Base-by-base conservation (phyloP, 2,329 filamentous ascomycete species). In the Penicillium oxalicum region DNA sequence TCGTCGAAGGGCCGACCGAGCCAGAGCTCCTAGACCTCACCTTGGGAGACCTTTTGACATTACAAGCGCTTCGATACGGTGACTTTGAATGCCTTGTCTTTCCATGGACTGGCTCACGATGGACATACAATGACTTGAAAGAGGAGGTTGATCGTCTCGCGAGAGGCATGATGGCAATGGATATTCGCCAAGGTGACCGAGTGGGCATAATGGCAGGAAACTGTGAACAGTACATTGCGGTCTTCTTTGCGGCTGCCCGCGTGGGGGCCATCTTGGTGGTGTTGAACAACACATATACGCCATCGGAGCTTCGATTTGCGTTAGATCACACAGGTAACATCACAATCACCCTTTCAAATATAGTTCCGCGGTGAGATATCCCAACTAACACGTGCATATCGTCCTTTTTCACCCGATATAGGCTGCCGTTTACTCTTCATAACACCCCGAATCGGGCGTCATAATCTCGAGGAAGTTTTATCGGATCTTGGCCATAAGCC, bases 201-300 rank as follows among this genome's bases (percentile, higher is more conserved):
- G 76, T 90, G 27, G 86, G 81, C 28, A 83, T 91, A 55, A 88
- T 89, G 82, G 85, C 86, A 55, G 73, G 78, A 4, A 79, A 81
- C 54, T 78, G 77, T 55, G 76, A 79, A 52, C 74, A 79, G 55
- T 79, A 74, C 50, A 69, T 86, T 28, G 77, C 84, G 2, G 77
- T 88, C 12, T 87, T 88, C 73, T 88, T 89, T 56, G 85, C 84
- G 3, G 83, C 82, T 9, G 81, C 83, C 36, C 76, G 80, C 40
- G 52, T 86, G 13, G 83, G 84, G 8, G 82, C 79, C 40, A 82
- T 86, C 40, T 73, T 90, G 45, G 86, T 90, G 27, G 88, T 90
- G 39, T 72, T 91, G 56, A 91, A 91, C 71, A 91, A 89, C 69
- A 91, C 86, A 0, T 91, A 91, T 64, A 91, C 87, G 1, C 77